Evolutionary conservation across 1,139 yeast species (phyloP).

Genomic region (Geotrichum aggregatum): DNA sequence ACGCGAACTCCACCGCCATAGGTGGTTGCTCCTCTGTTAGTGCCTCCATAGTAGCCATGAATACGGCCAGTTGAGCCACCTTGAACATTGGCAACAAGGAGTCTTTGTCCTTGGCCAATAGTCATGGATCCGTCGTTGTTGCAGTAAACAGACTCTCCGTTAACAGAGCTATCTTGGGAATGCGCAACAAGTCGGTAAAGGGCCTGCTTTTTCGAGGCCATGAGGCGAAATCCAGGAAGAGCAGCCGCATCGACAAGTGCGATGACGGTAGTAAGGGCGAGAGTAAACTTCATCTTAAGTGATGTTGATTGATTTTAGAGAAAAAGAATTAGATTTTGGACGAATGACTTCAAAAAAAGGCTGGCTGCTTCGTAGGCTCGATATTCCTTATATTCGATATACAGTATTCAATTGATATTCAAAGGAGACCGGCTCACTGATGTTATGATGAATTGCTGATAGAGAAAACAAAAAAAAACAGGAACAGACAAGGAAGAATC

Average conservation of each 20-base stretch:
- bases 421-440: too few species aligned
- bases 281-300: not conserved
- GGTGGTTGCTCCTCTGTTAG: not conserved
- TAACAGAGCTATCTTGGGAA: not conserved
- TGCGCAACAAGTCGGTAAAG: not conserved
- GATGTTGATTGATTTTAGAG: not conserved
- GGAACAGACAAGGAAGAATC: too few species aligned
- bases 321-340: not conserved
- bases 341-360: too few species aligned
- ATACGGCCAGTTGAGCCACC: not conserved
- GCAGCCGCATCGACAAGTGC: constrained; percentile 7
- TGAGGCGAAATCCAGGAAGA: not conserved
- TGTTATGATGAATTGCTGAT: too few species aligned
- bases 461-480: too few species aligned
- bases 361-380: too few species aligned
- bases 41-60: constrained; percentile 1
- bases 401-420: too few species aligned
- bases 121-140: not conserved
- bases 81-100: constrained; percentile 3
- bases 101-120: not conserved
- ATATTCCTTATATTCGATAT: too few species aligned
- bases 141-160: not conserved
- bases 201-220: not conserved
- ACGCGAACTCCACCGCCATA: not conserved
- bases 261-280: not conserved